Evolutionary conservation across 371 early-diverging fungal species (phyloP).

Genomic region (Saksenaea vasiformis): DNA sequence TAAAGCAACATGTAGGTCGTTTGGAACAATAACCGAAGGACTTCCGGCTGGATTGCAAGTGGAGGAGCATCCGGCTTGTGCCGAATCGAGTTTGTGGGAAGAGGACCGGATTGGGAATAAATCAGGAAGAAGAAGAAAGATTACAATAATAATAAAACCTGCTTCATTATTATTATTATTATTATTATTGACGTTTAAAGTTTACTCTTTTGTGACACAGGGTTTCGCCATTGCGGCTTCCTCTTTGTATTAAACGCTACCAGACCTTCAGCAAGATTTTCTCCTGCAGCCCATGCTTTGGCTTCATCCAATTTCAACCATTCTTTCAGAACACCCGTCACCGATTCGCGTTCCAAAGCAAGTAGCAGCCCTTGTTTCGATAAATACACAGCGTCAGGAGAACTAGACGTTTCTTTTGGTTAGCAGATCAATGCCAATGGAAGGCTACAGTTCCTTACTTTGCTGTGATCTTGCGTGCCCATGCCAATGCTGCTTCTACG

Average conservation of each 20-base stretch:
- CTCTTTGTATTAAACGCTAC: conserved; percentile 42
- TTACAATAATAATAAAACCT: neutral
- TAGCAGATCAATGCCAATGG: neutral
- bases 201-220: conserved; percentile 26
- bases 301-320: conserved; percentile 43
- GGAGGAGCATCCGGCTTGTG: conserved; percentile 20
- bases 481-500: conserved; percentile 35
- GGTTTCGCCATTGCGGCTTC: conserved; percentile 41
- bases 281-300: conserved; percentile 33
- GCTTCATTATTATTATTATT: neutral
- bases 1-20: neutral
- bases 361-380: conserved; percentile 47
- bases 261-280: conserved; percentile 44
- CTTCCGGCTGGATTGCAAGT: conserved; percentile 16
- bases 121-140: no score
- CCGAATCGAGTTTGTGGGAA: conserved; percentile 23
- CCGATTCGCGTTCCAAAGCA: conserved; percentile 40
- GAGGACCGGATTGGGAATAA: conserved; percentile 8
- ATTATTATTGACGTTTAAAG: conserved; percentile 15
- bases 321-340: conserved; percentile 38
- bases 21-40: conserved; percentile 19
- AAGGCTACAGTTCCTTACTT: conserved; percentile 24
- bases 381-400: conserved; percentile 48
- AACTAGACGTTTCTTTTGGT: conserved; percentile 16
- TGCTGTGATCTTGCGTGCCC: conserved; percentile 40